These are phyloP conservation scores for Solidago caesia DNA, from an alignment of 129 eudicot species.

Conservation along the genomic window DNA sequence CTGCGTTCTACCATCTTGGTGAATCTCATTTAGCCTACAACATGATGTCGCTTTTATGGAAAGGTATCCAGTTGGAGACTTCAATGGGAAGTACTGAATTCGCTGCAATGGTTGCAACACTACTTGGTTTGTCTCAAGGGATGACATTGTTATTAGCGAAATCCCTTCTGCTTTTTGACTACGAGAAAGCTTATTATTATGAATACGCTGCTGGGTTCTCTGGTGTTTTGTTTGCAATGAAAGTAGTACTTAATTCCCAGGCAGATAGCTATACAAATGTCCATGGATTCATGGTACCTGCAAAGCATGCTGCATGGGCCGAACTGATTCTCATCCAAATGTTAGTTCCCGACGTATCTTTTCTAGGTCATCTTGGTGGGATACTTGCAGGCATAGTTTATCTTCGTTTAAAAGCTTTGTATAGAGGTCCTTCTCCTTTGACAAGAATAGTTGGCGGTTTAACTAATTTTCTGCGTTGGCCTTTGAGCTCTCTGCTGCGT, in stretches of 20 bases:
- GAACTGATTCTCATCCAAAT: slow-evolving; percentile 81
- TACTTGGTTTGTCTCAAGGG: slow-evolving; percentile 83
- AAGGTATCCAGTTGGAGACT: slow-evolving; percentile 80
- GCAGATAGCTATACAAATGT: slow-evolving; percentile 52
- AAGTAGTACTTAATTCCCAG: slow-evolving; percentile 78
- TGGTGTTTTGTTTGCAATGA: slow-evolving; percentile 94
- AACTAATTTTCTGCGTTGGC: slow-evolving; percentile 53
- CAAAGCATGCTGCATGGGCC: slow-evolving; percentile 83
- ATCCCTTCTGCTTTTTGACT: slow-evolving; percentile 58
- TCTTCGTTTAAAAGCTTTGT: slow-evolving; percentile 35
- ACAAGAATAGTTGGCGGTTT: slow-evolving; percentile 33
- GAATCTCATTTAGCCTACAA: slow-evolving; percentile 85
- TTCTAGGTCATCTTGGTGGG: slow-evolving; percentile 95
- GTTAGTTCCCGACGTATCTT: slow-evolving; percentile 82
- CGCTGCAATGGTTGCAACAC: slow-evolving; percentile 70
- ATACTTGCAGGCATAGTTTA: slow-evolving; percentile 85
- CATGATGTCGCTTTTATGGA: slow-evolving; percentile 95
- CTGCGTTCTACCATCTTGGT: slow-evolving; percentile 76
- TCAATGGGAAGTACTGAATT: slow-evolving; percentile 72
- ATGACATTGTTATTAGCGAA: slow-evolving; percentile 75
- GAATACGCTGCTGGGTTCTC: slow-evolving; percentile 91
- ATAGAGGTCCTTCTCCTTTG: slow-evolving; percentile 44
- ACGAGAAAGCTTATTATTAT: slow-evolving; percentile 60
- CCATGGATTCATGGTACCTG: slow-evolving; percentile 65
- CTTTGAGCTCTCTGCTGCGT: slow-evolving; percentile 40